These are phyloP conservation scores for Trichophaea hybrida DNA, from an alignment of 2,329 filamentous ascomycete species.

Conservation along the genomic window DNA sequence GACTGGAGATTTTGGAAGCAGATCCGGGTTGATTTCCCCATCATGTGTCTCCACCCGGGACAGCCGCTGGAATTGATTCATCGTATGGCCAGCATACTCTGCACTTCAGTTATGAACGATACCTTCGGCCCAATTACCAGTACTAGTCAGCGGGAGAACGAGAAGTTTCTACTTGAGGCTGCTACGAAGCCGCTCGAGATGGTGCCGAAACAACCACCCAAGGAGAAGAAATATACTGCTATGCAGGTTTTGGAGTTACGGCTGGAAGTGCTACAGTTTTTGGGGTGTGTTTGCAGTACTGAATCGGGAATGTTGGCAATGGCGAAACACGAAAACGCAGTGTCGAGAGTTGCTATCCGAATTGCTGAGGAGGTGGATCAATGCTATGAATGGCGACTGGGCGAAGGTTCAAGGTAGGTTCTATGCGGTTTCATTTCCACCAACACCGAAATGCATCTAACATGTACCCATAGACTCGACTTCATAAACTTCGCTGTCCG, in stretches of 20 bases:
- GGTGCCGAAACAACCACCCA: constrained; percentile 29
- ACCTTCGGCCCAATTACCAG: constrained; percentile 52
- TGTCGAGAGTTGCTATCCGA: constrained; percentile 42
- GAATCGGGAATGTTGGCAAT: constrained; percentile 15
- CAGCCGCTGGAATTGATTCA: constrained; percentile 50
- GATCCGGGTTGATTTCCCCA: constrained; percentile 51
- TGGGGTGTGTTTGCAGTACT: constrained; percentile 28
- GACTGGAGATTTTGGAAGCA: constrained; percentile 47
- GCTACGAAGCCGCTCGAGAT: constrained; percentile 50
- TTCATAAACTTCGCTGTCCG: constrained; percentile 46
- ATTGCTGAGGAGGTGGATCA: constrained; percentile 57
- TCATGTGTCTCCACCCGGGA: constrained; percentile 52
- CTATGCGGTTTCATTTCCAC: background rate
- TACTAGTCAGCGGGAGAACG: constrained; percentile 30
- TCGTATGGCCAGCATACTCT: constrained; percentile 50
- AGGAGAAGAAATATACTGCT: constrained; percentile 30
- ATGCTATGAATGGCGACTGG: constrained; percentile 41
- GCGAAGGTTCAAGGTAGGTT: constrained; percentile 34
- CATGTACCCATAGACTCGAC: constrained; percentile 31
- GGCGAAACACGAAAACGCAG: constrained; percentile 22
- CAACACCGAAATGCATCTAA: background rate
- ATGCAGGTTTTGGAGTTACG: constrained; percentile 35
- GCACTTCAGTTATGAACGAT: constrained; percentile 47
- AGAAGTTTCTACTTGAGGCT: constrained; percentile 41
- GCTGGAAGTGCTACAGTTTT: constrained; percentile 35